phyloP scores from a whole-genome alignment of 139 green algal genomes.

The Tetraselmis chui region DNA sequence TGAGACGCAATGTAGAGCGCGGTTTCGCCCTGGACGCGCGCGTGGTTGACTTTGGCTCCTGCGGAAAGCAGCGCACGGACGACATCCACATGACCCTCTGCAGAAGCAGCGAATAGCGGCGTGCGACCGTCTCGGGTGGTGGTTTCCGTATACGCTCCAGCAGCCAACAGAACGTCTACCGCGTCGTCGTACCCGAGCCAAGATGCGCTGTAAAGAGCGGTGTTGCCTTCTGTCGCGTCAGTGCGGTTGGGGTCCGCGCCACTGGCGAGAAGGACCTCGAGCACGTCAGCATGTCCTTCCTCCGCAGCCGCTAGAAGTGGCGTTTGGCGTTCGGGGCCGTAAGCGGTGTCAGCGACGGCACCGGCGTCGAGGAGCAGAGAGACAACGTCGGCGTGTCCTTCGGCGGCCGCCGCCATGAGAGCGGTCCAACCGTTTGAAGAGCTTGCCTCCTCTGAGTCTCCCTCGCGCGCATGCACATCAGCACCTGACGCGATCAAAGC shows the following conservation, averaged over 20 bases:
- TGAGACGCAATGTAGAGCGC: neutral
- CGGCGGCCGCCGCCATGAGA: neutral
- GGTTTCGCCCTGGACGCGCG: neutral
- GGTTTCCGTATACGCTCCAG: neutral
- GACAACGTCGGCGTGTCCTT: constrained; percentile 12
- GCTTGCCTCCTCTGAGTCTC: neutral
- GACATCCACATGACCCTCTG: constrained; percentile 6
- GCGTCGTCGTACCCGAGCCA: constrained; percentile 7
- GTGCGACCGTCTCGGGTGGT: neutral
- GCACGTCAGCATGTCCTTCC: neutral
- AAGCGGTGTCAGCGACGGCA: neutral
- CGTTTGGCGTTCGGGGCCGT: neutral
- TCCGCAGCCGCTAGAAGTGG: constrained; percentile 4
- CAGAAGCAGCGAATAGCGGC: constrained; percentile 1
- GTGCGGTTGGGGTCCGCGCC: neutral
- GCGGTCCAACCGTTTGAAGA: neutral
- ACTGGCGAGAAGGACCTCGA: neutral
- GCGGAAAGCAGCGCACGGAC: constrained; percentile 2
- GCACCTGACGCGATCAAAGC: neutral
- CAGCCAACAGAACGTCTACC: neutral
- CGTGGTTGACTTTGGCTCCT: neutral
- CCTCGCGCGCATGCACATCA: neutral
- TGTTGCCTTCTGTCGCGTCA: neutral
- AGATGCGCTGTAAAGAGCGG: neutral
- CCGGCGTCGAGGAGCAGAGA: neutral